These are phyloP conservation scores for Amanita polypyramis DNA, from an alignment of 768 basidiomycete genomes.

Conservation along the genomic window DNA sequence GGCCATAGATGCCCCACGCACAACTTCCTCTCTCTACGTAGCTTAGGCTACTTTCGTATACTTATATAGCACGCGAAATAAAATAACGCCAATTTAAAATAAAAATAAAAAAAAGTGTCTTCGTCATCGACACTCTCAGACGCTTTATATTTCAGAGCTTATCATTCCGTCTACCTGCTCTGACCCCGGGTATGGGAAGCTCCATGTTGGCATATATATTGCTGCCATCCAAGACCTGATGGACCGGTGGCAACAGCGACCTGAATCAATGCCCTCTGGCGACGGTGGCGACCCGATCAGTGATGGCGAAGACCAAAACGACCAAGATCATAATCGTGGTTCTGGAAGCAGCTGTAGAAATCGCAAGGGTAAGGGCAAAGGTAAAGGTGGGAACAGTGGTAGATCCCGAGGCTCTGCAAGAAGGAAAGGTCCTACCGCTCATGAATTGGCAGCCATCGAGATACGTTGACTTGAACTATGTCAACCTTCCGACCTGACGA, in stretches of 20 bases:
- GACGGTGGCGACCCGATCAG: neutral
- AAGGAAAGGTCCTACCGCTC: constrained; percentile 8
- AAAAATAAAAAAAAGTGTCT: too few species aligned
- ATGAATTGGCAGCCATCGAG: constrained; percentile 7
- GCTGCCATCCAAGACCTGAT: constrained; percentile 14
- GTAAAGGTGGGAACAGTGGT: neutral
- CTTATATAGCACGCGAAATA: too few species aligned
- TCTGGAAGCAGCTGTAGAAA: constrained; percentile 3
- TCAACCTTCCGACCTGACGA: constrained; percentile 7
- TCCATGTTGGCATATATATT: constrained; percentile 11
- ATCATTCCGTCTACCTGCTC: constrained; percentile 9
- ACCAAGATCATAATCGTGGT: constrained; percentile 2
- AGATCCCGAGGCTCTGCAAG: constrained; percentile 7
- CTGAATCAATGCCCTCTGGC: neutral
- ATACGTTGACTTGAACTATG: constrained; percentile 8
- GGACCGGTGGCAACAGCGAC: constrained; percentile 9
- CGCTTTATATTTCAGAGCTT: constrained; percentile 13
- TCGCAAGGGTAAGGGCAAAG: neutral
- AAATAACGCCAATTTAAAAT: too few species aligned
- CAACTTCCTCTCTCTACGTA: too few species aligned
- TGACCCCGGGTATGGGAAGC: constrained; percentile 10
- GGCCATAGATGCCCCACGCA: too few species aligned
- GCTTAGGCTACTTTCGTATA: too few species aligned
- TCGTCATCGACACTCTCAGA: constrained; percentile 9
- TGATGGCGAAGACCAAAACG: constrained; percentile 3